Base-by-base conservation (phyloP, 768 basidiomycete species). In the Austroboletus eburneus region DNA sequence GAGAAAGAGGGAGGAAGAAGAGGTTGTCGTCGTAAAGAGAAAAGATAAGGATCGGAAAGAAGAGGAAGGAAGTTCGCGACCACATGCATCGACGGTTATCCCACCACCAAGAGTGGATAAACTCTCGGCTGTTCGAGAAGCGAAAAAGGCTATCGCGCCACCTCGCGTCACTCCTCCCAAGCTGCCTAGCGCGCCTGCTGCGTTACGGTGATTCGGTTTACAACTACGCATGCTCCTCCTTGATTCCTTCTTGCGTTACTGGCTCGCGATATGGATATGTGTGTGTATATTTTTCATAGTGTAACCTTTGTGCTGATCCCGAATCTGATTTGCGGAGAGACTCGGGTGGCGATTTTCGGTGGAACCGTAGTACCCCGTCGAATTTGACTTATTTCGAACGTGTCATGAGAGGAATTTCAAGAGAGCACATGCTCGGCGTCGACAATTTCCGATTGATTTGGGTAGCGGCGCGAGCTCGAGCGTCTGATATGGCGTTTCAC, bases 1-100 rank as follows among this genome's bases (percentile, higher is more conserved):
- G 25, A 43, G 64, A 18, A 68, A 66, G 47, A 27, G 64, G 29
- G 66, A 64, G 33, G 59, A 52, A 3, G 61, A 55, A 2, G 57
- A 51, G 0, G 47, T 44, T 0, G 38, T 2, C 13, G 20, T 55
- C 2, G 9, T 48, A 1, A 21, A 3, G 3, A 51, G 52, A 34
- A 50, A 56, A 13, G 50, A 41, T 0, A 64, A 60, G 49, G 63
- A 49, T 0, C 54, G 39, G 7, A 56, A 50, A 43, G 39, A 30
- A 21, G 58, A 39, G 0, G 47, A 30, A 2, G 38, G 29, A 1
- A 18, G n/a, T 24, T 13, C 5, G 14, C 51, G 22, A 23, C 39
- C 52, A 5, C 50, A 39, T 33, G 7, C 37, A 3, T n/a, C 42
- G 5, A 5, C 21, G n/a, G 9, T 47, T 3, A 25, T 49, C 9